phyloP scores from a whole-genome alignment of 1,284 basidiomycete species.

The Cryptococcus hybrid region DNA sequence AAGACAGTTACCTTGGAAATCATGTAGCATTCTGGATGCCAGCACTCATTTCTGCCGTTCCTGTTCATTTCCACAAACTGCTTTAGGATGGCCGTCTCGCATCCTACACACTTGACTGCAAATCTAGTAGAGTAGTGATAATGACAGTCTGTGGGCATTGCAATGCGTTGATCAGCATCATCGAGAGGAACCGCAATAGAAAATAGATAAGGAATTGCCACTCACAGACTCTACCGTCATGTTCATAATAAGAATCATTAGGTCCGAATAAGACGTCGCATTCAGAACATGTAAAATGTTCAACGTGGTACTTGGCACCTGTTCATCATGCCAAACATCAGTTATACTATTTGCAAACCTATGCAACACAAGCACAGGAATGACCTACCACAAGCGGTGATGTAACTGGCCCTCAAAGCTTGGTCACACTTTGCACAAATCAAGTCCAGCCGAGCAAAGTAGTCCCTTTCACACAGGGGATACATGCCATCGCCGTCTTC shows the following conservation, averaged over 20 bases:
- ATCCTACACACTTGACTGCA: constrained; percentile 97
- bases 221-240: constrained; percentile 82
- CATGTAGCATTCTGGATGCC: constrained; percentile 99
- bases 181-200: constrained; percentile 15
- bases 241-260: constrained; percentile 99
- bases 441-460: constrained; percentile 92
- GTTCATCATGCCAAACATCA: constrained; percentile 7
- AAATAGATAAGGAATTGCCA: constrained; percentile 8
- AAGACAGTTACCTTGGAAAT: constrained; percentile 79
- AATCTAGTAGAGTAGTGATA: constrained; percentile 99
- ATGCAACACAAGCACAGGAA: not conserved
- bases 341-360: not conserved
- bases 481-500: constrained; percentile 76
- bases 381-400: constrained; percentile 94
- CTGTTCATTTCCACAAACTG: constrained; percentile 99
- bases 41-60: constrained; percentile 97
- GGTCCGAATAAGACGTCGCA: constrained; percentile 96
- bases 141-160: constrained; percentile 63
- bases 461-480: constrained; percentile 96
- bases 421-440: constrained; percentile 95
- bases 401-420: constrained; percentile 94
- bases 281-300: constrained; percentile 98
- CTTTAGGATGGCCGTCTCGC: constrained; percentile 97
- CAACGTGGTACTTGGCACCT: constrained; percentile 99
- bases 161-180: not conserved